phyloP scores from a whole-genome alignment of 1,284 basidiomycete species.

The Ceratobasidium sp. region DNA sequence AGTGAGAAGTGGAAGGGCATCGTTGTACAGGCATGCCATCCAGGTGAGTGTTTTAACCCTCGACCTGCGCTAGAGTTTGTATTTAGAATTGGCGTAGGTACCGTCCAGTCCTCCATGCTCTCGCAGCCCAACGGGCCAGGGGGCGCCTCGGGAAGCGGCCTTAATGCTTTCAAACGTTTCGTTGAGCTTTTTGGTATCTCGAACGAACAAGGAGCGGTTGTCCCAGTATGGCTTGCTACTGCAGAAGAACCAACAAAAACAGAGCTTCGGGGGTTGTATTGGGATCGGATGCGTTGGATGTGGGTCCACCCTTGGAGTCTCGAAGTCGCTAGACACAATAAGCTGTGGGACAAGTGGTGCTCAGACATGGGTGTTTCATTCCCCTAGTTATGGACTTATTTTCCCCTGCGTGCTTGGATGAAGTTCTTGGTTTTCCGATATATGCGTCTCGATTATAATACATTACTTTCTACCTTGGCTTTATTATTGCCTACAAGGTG shows the following conservation, averaged over 20 bases:
- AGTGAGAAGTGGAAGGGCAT: constrained; percentile 45
- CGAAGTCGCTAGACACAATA: constrained; percentile 32
- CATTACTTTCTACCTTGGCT: no score
- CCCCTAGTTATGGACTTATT: not conserved
- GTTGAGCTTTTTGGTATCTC: constrained; percentile 40
- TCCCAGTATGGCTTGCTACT: constrained; percentile 45
- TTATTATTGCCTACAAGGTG: no score
- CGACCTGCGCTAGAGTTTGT: not conserved
- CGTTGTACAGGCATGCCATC: constrained; percentile 48
- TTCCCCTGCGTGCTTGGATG: not conserved
- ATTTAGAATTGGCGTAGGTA: constrained; percentile 13
- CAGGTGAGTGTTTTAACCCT: constrained; percentile 30
- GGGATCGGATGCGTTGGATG: constrained; percentile 47
- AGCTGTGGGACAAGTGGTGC: constrained; percentile 47
- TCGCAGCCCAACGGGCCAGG: constrained; percentile 29
- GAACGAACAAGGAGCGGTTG: constrained; percentile 44
- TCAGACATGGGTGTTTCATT: constrained; percentile 36
- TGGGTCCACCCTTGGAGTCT: constrained; percentile 47
- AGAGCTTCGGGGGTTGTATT: constrained; percentile 44
- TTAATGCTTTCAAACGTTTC: constrained; percentile 29
- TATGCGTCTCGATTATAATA: no score
- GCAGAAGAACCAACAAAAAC: constrained; percentile 29
- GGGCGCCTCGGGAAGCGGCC: constrained; percentile 8
- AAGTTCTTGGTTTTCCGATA: no score
- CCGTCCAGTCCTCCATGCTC: constrained; percentile 39